Evolutionary conservation across 805 yeast genomes (phyloP).

Genomic region (Kodamaea neixiangensis): DNA sequence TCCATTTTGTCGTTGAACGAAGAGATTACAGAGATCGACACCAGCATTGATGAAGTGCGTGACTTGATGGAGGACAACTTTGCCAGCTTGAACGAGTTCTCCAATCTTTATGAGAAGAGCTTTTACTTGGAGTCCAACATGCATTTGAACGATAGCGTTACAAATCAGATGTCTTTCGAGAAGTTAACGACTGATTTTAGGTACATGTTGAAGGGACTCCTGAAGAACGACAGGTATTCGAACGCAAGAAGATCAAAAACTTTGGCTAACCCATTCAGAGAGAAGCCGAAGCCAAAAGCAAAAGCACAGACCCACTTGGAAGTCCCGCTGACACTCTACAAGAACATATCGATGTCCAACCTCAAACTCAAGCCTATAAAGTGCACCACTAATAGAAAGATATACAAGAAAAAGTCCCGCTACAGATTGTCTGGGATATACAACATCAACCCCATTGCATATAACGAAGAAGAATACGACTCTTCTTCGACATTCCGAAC

Average conservation of each 20-base stretch:
- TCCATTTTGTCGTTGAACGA: conserved; percentile 21
- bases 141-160: conserved; percentile 30
- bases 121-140: conserved; percentile 36
- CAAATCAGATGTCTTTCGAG: conserved; percentile 33
- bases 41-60: conserved; percentile 29
- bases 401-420: conserved; percentile 42
- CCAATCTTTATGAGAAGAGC: conserved; percentile 33
- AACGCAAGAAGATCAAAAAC: neutral
- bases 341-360: conserved; percentile 33
- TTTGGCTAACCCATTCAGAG: conserved; percentile 8
- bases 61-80: conserved; percentile 26
- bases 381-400: conserved; percentile 29
- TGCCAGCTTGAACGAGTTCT: conserved; percentile 24
- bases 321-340: conserved; percentile 2
- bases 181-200: conserved; percentile 32
- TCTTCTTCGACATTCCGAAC: conserved; percentile 3
- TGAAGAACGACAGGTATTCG: conserved; percentile 13
- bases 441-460: conserved; percentile 37
- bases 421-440: conserved; percentile 41
- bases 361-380: conserved; percentile 42
- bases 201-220: conserved; percentile 23
- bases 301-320: neutral
- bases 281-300: neutral
- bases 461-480: conserved; percentile 8
- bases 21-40: conserved; percentile 27